Evolutionary conservation across 1,284 basidiomycete species (phyloP), one percentile per base, ranked within the genome.

Genomic region (Ganoderma sinense): DNA sequence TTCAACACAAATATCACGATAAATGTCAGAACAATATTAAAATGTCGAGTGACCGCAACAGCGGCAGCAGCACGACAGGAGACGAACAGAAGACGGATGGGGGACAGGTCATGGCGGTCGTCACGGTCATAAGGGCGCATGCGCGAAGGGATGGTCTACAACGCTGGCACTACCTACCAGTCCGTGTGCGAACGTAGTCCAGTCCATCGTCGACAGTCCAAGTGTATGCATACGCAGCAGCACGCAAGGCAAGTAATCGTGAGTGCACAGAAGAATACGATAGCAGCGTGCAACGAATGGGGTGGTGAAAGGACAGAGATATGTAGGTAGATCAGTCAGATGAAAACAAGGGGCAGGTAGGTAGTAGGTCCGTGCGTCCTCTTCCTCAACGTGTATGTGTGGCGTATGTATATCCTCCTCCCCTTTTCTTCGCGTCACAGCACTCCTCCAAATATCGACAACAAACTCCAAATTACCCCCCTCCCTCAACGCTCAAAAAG

Each of bases 331-430:
- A 59, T n/a, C 31, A 62, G 64, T 56, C 45, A 23, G 43, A 39
- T 29, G 29, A 56, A 33, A 56, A 33, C 53, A 51, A 51, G 48
- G 36, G 36, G 36, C 36, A 36, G 36, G 20, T 26, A 51, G 45
- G 61, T 41, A 65, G 62, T 61, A 53, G 72, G 72, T 73, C 72
- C 72, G 53, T 73, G 68, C 70, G 70, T 73, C 72, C 72, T 71
- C 64, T 66, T 61, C 65, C 64, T 58, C 36, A 16, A 51, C 40
- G 51, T 36, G 36, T 36, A 36, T 13, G 58, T 66, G 56, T 56
- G 55, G 60, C 14, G n/a, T 61, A 41, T 39, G 59, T 71, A 69
- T 67, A 48, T 68, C 65, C 39, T 55, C 69, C 59, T 53, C 48
- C 60, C 36, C 60, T 61, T 48, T 48, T 31, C 55, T 31, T 48